These are phyloP conservation scores for Hysterangium stoloniferum DNA, from an alignment of 768 basidiomycete species.

Conservation along the genomic window DNA sequence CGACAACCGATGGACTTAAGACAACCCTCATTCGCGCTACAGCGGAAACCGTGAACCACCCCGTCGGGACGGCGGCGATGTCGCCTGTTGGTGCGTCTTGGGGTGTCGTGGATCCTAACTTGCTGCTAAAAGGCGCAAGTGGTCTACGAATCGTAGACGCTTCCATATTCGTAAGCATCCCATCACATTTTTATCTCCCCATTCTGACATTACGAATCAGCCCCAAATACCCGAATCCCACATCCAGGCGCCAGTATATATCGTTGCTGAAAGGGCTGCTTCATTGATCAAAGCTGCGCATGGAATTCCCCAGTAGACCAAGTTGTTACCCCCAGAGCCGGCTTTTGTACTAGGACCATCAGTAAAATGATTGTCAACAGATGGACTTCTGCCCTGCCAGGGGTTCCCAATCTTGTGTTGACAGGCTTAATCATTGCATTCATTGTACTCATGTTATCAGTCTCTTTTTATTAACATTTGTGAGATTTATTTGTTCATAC, in stretches of 20 bases:
- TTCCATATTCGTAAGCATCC: constrained; percentile 27
- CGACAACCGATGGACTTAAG: constrained; percentile 13
- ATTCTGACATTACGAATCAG: constrained; percentile 1
- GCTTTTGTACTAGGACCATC: no score
- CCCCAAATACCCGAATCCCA: constrained; percentile 12
- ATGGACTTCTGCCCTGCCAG: no score
- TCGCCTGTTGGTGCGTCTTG: constrained; percentile 20
- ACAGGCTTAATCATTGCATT: no score
- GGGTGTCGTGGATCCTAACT: constrained; percentile 33
- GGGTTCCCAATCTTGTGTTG: no score
- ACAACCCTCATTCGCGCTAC: constrained; percentile 14
- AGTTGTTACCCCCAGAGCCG: no score
- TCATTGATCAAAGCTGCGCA: constrained; percentile 12
- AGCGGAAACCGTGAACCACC: constrained; percentile 23
- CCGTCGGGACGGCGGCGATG: constrained; percentile 30
- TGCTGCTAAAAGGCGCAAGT: constrained; percentile 28
- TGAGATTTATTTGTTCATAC: no score
- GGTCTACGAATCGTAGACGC: constrained; percentile 37
- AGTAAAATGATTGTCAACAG: no score
- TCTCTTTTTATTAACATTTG: no score
- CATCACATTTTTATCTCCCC: not conserved
- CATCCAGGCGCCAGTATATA: constrained; percentile 11
- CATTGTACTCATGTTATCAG: no score
- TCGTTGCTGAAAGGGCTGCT: constrained; percentile 15
- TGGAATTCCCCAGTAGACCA: no score